Evolutionary conservation across 371 early-diverging fungal genomes (phyloP), one percentile per base, ranked within the genome.

Genomic region (Parasitella parasitica): DNA sequence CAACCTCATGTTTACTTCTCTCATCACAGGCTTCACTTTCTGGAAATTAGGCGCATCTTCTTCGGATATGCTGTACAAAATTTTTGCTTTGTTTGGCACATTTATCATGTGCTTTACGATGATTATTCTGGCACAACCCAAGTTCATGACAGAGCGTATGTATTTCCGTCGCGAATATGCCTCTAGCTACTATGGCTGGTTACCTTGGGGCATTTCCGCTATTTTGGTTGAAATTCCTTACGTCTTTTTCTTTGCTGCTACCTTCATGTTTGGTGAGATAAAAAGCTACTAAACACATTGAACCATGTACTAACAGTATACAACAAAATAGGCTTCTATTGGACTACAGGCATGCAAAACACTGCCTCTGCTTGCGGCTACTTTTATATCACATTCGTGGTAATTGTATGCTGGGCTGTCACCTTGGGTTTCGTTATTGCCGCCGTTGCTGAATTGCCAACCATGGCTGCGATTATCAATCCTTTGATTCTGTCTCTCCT

Each of bases 341-440:
- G 82, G 84, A 81, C 85, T 13, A 78, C 77, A 22, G 87, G 89
- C 4, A 78, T 89, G 43, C 67, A 64, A 57, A 66, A 67, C 5
- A 67, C 52, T 11, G 70, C 78, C n/a, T 70, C 55, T 41, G 62
- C 72, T 65, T 83, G 73, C 18, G 73, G 73, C 52, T 89, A 78
- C 64, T 83, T 89, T 27, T 86, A 85, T 46, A 53, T 89, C 27
- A 70, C 82, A 52, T 55, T 81, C 36, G 69, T 80, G 32, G 36
- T 82, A 18, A 78, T 85, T 59, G 76, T 79, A 7, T 61, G 83
- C 50, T 88, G 84, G 69, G 75, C 85, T 30, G 66, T 85, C 43
- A 82, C 86, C n/a, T 75, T 88, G 48, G 87, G 91, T 36, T 83
- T 81, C 60, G 81, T 78, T 15, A 80, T 90, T 53, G 86, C 89